Base-by-base conservation (phyloP, 306 rosid species). In the Corylus avellana region DNA sequence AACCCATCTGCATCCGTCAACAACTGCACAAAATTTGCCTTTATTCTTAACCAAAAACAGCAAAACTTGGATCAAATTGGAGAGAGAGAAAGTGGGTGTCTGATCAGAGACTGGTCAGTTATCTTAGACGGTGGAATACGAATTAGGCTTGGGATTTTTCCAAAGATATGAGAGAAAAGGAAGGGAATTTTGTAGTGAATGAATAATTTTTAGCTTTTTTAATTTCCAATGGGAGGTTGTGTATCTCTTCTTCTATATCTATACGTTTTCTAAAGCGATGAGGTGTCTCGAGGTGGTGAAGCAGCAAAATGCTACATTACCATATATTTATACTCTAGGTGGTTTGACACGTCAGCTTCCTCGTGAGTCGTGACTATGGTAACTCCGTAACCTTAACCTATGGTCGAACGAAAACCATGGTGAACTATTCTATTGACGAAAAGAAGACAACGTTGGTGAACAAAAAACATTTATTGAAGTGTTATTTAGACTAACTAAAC, bases 1-100 rank as follows among this genome's bases (percentile, higher is more conserved):
- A 84, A 79, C 73, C 88, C 83, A 89, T 80, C 90, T 70, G 91
- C 91, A 88, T 88, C 91, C 75, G 75, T 78, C 81, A 81, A 80
- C 76, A 83, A 87, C 77, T 73, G 81, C 79, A 73, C 5, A 48
- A 27, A 78, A 73, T 59, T 87, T 76, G 77, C 84, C 81, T 70
- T 58, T 70, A 61, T 67, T 78, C 77, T 48, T 61, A 84, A 74
- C 79, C 44, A 53, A 82, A 76, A 76, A 70, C 22, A 32, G 70
- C 25, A 35, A 72, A 76, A 32, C 77, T 74, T 64, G 80, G 90
- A 88, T 89, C 81, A 86, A 87, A 86, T 47, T 64, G 79, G 32
- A 77, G 27, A 78, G 78, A 81, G 75, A 5, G 64, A 25, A 80
- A 83, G 80, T 63, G 86, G 86, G 84, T 86, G 70, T 70, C 56